These are phyloP conservation scores for Poa pratensis DNA, from an alignment of 176 grass and related monocot genomes.

Conservation along the genomic window DNA sequence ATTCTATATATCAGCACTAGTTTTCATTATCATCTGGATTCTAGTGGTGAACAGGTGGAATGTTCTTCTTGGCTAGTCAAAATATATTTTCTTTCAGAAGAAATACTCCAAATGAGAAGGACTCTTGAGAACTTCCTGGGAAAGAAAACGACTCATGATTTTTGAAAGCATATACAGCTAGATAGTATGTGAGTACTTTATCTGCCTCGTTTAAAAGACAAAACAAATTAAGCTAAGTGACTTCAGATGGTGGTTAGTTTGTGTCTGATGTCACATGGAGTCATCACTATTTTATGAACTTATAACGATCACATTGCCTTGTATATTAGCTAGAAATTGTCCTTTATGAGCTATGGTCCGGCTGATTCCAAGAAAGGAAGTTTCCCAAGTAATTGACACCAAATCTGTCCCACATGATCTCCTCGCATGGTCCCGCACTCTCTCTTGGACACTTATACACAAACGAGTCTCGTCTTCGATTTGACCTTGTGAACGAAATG, in stretches of 20 bases:
- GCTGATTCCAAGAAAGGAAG: not conserved
- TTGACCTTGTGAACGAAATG: not conserved
- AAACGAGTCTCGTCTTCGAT: not conserved
- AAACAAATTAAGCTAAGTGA: not conserved
- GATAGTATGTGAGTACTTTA: not conserved
- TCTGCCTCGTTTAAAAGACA: not conserved
- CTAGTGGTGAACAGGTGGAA: not conserved
- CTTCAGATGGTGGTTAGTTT: not conserved
- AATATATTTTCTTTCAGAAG: not conserved
- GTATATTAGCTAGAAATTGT: not conserved
- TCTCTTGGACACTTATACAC: not conserved
- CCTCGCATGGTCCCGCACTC: not conserved
- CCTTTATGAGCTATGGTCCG: not conserved
- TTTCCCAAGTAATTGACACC: not conserved
- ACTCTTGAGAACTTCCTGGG: not conserved
- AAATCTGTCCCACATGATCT: not conserved
- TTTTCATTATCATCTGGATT: constrained; percentile 18
- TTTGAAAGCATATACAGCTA: not conserved
- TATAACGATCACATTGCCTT: not conserved
- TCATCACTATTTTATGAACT: not conserved
- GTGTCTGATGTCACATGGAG: not conserved
- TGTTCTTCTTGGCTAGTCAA: constrained; percentile 1
- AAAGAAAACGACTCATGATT: not conserved
- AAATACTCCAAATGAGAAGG: not conserved
- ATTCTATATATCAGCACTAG: constrained; percentile 20